Conservation (phyloP, 2,329 filamentous ascomycete genomes). For the Pyrenophora tritici-repentis region DNA sequence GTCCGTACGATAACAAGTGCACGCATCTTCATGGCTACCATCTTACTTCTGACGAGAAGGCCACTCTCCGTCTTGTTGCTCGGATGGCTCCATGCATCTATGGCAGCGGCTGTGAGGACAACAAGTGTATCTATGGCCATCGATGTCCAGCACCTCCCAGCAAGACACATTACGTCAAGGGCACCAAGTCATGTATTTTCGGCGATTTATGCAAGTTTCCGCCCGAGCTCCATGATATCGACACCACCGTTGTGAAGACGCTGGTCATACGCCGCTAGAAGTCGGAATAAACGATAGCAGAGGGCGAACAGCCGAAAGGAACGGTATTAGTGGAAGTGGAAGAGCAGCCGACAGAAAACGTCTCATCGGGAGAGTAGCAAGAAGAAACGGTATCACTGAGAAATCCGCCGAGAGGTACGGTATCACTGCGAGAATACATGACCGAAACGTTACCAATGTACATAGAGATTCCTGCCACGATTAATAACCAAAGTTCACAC, state of each 20-base stretch:
- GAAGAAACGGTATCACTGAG: too few species aligned
- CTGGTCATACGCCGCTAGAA: slow-evolving; percentile 42
- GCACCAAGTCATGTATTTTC: slow-evolving; percentile 62
- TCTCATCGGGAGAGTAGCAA: too few species aligned
- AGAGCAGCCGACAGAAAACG: too few species aligned
- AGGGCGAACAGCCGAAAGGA: too few species aligned
- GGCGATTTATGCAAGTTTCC: slow-evolving; percentile 64
- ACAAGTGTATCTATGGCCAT: slow-evolving; percentile 68
- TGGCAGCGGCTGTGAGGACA: slow-evolving; percentile 62
- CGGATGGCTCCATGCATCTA: slow-evolving; percentile 67
- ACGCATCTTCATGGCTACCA: slow-evolving; percentile 61
- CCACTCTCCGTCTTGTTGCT: slow-evolving; percentile 62
- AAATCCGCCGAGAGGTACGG: too few species aligned
- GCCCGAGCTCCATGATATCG: slow-evolving; percentile 62
- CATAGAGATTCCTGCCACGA: background rate
- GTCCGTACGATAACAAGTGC: slow-evolving; percentile 59
- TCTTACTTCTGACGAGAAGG: slow-evolving; percentile 58
- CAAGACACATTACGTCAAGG: slow-evolving; percentile 49
- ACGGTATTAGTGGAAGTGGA: too few species aligned
- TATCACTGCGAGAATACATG: too few species aligned
- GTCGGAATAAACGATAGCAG: background rate
- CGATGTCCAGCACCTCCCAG: slow-evolving; percentile 59
- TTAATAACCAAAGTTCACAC: too few species aligned
- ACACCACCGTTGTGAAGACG: slow-evolving; percentile 60
- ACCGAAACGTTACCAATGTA: background rate